Evolutionary conservation across 2,329 filamentous ascomycete species (phyloP).

Genomic region (Paraphaeosphaeria minitans): DNA sequence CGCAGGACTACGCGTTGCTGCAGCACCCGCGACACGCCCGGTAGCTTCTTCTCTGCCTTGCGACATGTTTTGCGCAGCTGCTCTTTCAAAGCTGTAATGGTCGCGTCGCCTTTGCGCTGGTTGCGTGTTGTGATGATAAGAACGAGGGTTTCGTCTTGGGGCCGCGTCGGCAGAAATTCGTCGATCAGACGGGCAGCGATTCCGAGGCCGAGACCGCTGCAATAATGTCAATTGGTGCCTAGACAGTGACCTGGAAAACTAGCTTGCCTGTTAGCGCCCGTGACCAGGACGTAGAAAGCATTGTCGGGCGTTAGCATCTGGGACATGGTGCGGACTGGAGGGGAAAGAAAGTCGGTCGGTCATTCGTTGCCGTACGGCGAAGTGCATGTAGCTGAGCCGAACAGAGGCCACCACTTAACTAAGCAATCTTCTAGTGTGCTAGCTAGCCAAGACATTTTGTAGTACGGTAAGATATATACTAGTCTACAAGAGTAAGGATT

Average conservation of each 20-base stretch:
- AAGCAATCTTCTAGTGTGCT: too few species aligned
- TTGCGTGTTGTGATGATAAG: constrained; percentile 85
- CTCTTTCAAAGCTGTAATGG: constrained; percentile 65
- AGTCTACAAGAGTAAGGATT: too few species aligned
- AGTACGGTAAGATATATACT: too few species aligned
- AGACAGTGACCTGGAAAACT: neutral
- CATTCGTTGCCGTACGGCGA: neutral
- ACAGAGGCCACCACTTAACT: too few species aligned
- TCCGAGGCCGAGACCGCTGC: constrained; percentile 83
- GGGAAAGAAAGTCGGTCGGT: neutral
- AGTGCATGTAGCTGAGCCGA: too few species aligned
- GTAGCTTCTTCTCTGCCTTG: constrained; percentile 42
- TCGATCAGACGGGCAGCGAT: constrained; percentile 86
- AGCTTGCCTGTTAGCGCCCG: constrained; percentile 80
- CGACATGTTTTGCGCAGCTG: constrained; percentile 61
- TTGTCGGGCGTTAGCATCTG: constrained; percentile 35
- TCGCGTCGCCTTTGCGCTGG: constrained; percentile 73
- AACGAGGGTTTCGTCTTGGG: constrained; percentile 71
- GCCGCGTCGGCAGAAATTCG: constrained; percentile 77
- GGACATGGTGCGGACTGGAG: constrained; percentile 6
- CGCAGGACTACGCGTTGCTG: constrained; percentile 56
- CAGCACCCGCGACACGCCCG: constrained; percentile 48
- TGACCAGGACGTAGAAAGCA: constrained; percentile 69
- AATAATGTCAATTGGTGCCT: constrained; percentile 33
- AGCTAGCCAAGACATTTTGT: too few species aligned